phyloP scores from a whole-genome alignment of 805 yeast genomes.

The Saccharomycopsis babjevae region DNA sequence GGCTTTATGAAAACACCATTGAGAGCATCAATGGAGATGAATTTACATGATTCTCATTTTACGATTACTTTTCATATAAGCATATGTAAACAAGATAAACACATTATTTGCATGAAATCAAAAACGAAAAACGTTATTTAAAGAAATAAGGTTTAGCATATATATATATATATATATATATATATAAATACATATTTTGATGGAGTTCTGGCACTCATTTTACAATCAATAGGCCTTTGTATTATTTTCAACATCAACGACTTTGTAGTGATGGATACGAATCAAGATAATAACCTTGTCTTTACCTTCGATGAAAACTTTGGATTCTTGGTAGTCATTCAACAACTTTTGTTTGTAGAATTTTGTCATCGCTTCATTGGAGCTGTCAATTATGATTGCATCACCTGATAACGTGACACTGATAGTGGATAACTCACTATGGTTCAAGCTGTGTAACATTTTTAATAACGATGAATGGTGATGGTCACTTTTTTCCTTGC shows the following conservation, averaged over 20 bases:
- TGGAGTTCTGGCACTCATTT: not conserved
- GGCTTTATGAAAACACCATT: conserved; percentile 33
- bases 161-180: too few relatives aligned
- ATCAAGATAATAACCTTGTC: conserved; percentile 59
- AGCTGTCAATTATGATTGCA: conserved; percentile 41
- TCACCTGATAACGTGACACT: conserved; percentile 75
- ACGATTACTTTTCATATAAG: not conserved
- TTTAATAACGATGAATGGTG: conserved; percentile 38
- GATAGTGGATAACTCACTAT: conserved; percentile 64
- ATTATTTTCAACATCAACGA: conserved; percentile 70
- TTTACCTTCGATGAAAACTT: conserved; percentile 51
- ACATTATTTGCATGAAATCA: not conserved
- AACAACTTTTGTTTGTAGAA: conserved; percentile 55
- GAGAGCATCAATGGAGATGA: conserved; percentile 24
- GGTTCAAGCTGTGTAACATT: conserved; percentile 66
- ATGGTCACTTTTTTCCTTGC: conserved; percentile 20
- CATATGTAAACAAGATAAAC: not conserved
- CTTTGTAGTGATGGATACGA: conserved; percentile 55
- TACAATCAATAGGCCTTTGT: conserved; percentile 25
- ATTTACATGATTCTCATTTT: not conserved
- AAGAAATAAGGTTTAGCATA: not conserved
- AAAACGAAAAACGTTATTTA: not conserved
- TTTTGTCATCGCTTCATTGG: conserved; percentile 34
- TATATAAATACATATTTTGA: too few relatives aligned
- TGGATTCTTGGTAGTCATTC: conserved; percentile 45